Base-by-base conservation (phyloP, 805 yeast genomes). In the Candida gorgasii region DNA sequence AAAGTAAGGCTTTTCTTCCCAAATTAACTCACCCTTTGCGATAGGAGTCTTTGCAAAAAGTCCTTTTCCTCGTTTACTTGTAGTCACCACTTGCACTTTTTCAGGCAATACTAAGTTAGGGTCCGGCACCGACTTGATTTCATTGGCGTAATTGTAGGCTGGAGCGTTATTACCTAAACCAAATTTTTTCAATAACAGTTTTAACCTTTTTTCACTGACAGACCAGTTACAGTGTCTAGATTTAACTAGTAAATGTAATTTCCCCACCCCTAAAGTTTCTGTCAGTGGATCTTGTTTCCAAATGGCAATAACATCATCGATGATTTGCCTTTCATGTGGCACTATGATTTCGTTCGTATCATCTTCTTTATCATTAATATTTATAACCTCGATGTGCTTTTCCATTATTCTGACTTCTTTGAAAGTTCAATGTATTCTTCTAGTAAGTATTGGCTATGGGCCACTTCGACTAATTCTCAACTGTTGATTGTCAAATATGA, bases 211-310 rank as follows among this genome's bases (percentile, higher is more conserved):
- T 44, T 79, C 82, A 15, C 82, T 73, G 1, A 87, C 53, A 2
- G 74, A 52, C 96, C 96, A 87, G 34, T 65, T 66, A 0, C 80
- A 76, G 50, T 85, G 74, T 36, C 68, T 65, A 19, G 58, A 46
- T 50, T 78, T 79, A 32, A 87, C 65, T 9, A 72, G 51, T 0
- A 65, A 68, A 43, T 74, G 80, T 15, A 86, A 65, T 50, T 80
- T 79, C 9, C 71, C 67, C 8, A 75, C 62, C 1, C 85, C 82
- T 15, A 82, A 56, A 8, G 75, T 64, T 54, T 84, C 89, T 18
- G 80, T 74, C 1, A 72, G 61, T 1, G 87, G 82, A 51, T 84
- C 88, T 40, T 73, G 72, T 49, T 78, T 80, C 92, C 93, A 86
- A 8, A 84, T 59, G 5, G 69, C 65, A 31, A 83, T 74, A n/a